These are phyloP conservation scores for Neofusicoccum umdonicola DNA, from an alignment of 2,329 filamentous ascomycete genomes.

Conservation along the genomic window DNA sequence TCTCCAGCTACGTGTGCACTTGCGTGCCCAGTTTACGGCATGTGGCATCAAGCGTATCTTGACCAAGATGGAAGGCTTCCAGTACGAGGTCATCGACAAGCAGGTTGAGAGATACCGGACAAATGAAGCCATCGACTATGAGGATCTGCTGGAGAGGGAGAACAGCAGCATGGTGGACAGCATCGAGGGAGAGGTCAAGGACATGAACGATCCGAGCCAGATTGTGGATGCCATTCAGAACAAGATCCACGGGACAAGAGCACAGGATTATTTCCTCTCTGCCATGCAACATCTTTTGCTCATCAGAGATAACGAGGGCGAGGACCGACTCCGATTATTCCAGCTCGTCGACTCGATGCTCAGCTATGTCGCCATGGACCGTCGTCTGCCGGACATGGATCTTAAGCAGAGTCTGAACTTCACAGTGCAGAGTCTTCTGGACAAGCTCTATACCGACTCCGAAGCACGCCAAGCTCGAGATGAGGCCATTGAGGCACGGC, in stretches of 20 bases:
- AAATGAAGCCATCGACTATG: slow-evolving; percentile 97
- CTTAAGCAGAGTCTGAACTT: slow-evolving; percentile 97
- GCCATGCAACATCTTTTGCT: slow-evolving; percentile 92
- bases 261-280: slow-evolving; percentile 93
- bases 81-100: slow-evolving; percentile 98
- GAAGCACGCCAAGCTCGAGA: slow-evolving; percentile 90
- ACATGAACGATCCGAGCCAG: slow-evolving; percentile 87
- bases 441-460: slow-evolving; percentile 94
- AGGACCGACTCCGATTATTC: slow-evolving; percentile 92
- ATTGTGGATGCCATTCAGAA: slow-evolving; percentile 92
- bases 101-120: slow-evolving; percentile 90
- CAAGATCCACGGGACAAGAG: slow-evolving; percentile 76
- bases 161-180: slow-evolving; percentile 87
- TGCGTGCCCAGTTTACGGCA: slow-evolving; percentile 91
- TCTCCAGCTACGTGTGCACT: slow-evolving; percentile 86
- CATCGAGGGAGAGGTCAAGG: slow-evolving; percentile 80
- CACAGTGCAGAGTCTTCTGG: slow-evolving; percentile 89
- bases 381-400: slow-evolving; percentile 92
- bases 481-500: slow-evolving; percentile 83
- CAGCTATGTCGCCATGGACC: slow-evolving; percentile 97
- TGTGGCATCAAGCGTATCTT: slow-evolving; percentile 93
- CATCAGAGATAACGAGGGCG: slow-evolving; percentile 85
- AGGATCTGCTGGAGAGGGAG: slow-evolving; percentile 91
- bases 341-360: slow-evolving; percentile 98
- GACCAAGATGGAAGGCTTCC: slow-evolving; percentile 96